These are phyloP conservation scores for Mortierella claussenii DNA, from an alignment of 192 early-diverging fungal species.

Conservation along the genomic window DNA sequence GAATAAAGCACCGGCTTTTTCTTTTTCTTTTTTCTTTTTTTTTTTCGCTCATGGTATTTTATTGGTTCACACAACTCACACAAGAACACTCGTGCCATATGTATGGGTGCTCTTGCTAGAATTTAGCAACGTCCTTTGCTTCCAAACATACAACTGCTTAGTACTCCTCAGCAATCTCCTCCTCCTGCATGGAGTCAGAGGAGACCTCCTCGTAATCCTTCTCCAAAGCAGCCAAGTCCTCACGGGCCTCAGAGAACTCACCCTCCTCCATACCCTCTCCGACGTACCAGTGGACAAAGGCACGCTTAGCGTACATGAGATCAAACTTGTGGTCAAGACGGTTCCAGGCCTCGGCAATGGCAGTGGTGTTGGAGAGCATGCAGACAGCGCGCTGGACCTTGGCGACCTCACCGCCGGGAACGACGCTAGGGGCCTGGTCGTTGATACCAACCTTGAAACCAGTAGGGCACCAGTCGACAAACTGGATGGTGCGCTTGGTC, in stretches of 20 bases:
- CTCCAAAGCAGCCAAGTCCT: constrained; percentile 99
- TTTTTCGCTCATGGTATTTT: too few species aligned
- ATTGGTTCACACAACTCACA: neutral
- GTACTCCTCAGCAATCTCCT: constrained; percentile 61
- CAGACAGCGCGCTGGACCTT: constrained; percentile 95
- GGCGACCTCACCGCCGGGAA: constrained; percentile 94
- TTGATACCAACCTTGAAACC: constrained; percentile 99
- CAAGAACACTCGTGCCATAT: too few species aligned
- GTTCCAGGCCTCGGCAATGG: constrained; percentile 99
- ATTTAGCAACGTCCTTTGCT: too few species aligned
- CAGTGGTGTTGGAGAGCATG: constrained; percentile 99
- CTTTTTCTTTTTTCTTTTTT: too few species aligned
- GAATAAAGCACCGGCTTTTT: too few species aligned
- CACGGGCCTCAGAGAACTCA: constrained; percentile 99
- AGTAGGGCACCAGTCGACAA: constrained; percentile 99
- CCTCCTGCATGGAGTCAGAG: constrained; percentile 91
- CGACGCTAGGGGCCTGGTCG: constrained; percentile 90
- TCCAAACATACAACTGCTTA: constrained; percentile 35
- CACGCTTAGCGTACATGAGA: constrained; percentile 99
- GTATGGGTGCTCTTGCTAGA: too few species aligned
- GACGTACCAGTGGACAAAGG: constrained; percentile 99
- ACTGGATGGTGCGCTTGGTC: constrained; percentile 96
- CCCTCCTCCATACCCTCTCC: constrained; percentile 99
- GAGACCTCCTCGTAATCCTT: constrained; percentile 99
- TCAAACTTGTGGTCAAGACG: constrained; percentile 99